phyloP scores from a whole-genome alignment of 2,329 filamentous ascomycete genomes.

The Dactylella cylindrospora region DNA sequence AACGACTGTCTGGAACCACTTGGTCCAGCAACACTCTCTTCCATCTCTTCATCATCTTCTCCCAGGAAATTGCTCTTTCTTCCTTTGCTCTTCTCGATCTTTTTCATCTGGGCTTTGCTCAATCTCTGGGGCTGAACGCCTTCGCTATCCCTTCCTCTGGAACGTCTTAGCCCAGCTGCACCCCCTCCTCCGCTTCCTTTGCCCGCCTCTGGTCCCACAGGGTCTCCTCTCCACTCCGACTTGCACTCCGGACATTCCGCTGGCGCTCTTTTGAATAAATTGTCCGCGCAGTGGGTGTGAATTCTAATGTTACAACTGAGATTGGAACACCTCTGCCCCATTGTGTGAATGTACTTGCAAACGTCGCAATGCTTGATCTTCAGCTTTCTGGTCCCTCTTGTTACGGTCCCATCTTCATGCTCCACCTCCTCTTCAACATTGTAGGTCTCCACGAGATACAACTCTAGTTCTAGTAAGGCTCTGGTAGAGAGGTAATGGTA shows the following conservation, averaged over 20 bases:
- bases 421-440: slow-evolving; percentile 69
- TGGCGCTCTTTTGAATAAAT: slow-evolving; percentile 70
- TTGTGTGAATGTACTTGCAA: slow-evolving; percentile 85
- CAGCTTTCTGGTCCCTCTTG: slow-evolving; percentile 51
- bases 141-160: slow-evolving; percentile 27
- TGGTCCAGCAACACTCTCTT: background rate
- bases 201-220: slow-evolving; percentile 25
- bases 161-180: slow-evolving; percentile 19
- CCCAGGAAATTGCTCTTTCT: slow-evolving; percentile 29
- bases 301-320: slow-evolving; percentile 68
- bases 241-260: slow-evolving; percentile 53
- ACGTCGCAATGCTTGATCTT: slow-evolving; percentile 84
- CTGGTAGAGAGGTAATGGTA: slow-evolving; percentile 77
- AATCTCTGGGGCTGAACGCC: slow-evolving; percentile 33
- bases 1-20: slow-evolving; percentile 14
- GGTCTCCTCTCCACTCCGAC: slow-evolving; percentile 31
- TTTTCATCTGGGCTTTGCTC: slow-evolving; percentile 24
- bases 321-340: slow-evolving; percentile 72
- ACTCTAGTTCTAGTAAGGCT: slow-evolving; percentile 77
- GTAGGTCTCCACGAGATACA: slow-evolving; percentile 84
- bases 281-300: slow-evolving; percentile 73
- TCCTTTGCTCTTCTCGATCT: slow-evolving; percentile 34
- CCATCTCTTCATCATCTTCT: slow-evolving; percentile 4
- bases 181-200: slow-evolving; percentile 2
- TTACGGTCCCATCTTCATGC: slow-evolving; percentile 56